Conservation (phyloP, 352 stramenopile genomes). For the Stephanocyclus meneghinianus region DNA sequence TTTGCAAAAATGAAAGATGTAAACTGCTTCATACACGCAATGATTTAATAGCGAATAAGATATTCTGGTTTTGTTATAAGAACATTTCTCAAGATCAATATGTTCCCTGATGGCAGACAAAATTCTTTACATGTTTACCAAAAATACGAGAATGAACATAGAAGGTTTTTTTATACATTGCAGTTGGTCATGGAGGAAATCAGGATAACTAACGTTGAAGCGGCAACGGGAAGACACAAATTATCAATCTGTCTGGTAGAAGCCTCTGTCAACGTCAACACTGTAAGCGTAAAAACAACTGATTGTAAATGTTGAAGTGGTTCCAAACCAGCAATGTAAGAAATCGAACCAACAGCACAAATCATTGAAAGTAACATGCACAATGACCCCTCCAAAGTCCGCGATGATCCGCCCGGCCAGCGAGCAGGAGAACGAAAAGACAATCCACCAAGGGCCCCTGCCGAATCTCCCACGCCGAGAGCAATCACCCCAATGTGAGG, state of each 20-base stretch:
- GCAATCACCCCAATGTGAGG: conserved; percentile 71
- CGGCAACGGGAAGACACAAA: conserved; percentile 72
- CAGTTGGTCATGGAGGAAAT: neutral
- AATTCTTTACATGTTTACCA: too few relatives aligned
- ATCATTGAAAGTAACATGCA: conserved; percentile 65
- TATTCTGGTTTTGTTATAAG: too few relatives aligned
- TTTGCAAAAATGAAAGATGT: too few relatives aligned
- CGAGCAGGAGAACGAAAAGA: conserved; percentile 29
- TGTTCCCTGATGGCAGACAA: too few relatives aligned
- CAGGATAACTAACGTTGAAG: conserved; percentile 22
- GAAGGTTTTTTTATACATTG: neutral
- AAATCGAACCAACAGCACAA: conserved; percentile 14
- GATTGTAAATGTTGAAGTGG: neutral
- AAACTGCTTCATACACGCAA: too few relatives aligned
- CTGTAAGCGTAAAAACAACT: conserved; percentile 23
- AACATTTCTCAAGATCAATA: too few relatives aligned
- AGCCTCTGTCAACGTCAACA: conserved; percentile 75
- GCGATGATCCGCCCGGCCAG: conserved; percentile 50
- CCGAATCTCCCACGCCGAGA: conserved; percentile 80
- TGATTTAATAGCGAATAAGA: too few relatives aligned
- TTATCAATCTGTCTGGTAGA: conserved; percentile 82
- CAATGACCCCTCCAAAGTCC: conserved; percentile 74
- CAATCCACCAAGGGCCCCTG: conserved; percentile 65
- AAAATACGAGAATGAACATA: neutral
- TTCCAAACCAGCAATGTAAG: neutral